Conservation (phyloP, 768 basidiomycete species). For the Tephrocybe sp. region DNA sequence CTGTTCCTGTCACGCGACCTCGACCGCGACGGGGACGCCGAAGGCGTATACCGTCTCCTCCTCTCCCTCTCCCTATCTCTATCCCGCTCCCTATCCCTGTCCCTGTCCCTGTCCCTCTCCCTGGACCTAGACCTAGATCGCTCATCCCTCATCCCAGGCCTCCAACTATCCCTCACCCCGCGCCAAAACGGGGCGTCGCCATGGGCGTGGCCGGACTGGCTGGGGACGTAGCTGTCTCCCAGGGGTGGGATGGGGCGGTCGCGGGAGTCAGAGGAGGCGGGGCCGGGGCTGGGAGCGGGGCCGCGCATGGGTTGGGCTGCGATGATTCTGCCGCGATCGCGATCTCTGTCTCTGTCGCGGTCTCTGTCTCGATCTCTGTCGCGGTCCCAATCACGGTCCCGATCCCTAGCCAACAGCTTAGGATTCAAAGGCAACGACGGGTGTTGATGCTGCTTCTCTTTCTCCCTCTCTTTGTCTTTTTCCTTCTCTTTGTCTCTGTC, state of each 20-base stretch:
- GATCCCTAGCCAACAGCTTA: no score
- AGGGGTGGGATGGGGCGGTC: no score
- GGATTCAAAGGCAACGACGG: neutral
- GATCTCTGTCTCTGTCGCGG: no score
- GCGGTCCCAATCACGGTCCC: no score
- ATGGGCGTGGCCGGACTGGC: no score
- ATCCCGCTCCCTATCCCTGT: neutral
- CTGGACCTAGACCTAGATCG: neutral
- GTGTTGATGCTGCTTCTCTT: neutral
- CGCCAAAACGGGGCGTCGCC: neutral
- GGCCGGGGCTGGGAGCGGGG: no score
- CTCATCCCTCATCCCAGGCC: neutral
- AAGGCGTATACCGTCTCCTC: neutral
- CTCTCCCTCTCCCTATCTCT: conserved; percentile 10
- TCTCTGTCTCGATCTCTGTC: no score
- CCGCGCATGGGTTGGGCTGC: no score
- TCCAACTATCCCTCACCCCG: neutral
- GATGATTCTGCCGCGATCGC: no score
- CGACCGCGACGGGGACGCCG: neutral
- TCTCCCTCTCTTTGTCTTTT: conserved; percentile 9
- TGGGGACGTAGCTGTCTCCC: no score
- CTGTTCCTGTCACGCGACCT: no score
- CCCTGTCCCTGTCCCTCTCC: neutral
- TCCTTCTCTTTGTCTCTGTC: conserved; percentile 13
- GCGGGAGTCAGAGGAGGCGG: no score